Evolutionary conservation across 2,329 filamentous ascomycete species (phyloP).

Genomic region (Aspergillus pseudoviridinutans): DNA sequence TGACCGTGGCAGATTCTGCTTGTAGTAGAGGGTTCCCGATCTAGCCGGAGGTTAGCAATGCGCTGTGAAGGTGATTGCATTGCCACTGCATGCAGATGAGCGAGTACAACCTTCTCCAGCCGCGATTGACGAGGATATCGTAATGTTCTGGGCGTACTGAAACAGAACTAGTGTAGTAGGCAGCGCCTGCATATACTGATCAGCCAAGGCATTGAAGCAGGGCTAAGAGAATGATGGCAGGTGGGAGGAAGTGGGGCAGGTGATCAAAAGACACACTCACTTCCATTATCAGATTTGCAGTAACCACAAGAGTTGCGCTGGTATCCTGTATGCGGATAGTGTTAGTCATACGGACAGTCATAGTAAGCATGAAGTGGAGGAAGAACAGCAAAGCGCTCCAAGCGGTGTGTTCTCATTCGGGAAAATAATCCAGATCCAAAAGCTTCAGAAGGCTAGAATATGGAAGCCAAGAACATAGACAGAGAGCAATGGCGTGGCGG

Average conservation of each 20-base stretch:
- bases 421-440: background rate
- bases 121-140: slow-evolving; percentile 45
- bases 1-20: slow-evolving; percentile 61
- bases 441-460: background rate
- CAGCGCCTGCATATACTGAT: slow-evolving; percentile 33
- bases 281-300: slow-evolving; percentile 44
- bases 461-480: slow-evolving; percentile 1
- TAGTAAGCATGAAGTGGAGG: background rate
- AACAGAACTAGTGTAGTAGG: slow-evolving; percentile 45
- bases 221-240: background rate
- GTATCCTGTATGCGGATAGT: slow-evolving; percentile 34
- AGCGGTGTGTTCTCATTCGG: background rate
- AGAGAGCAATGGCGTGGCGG: slow-evolving; percentile 1
- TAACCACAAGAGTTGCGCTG: slow-evolving; percentile 47
- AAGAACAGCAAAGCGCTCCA: background rate
- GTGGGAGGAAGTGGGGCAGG: slow-evolving; percentile 2
- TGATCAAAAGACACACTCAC: slow-evolving; percentile 32
- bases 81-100: background rate
- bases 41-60: slow-evolving; percentile 23
- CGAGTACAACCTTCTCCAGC: slow-evolving; percentile 44
- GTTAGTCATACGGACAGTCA: background rate
- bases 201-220: slow-evolving; percentile 5
- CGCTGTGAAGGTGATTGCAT: background rate
- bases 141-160: slow-evolving; percentile 45
- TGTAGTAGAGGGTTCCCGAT: slow-evolving; percentile 48